A percentile compares a stretch with the other conserved stretches of the same genome.
Conservation (phyloP, 371 early-diverging fungal genomes). For the Mortierella sp. region DNA sequence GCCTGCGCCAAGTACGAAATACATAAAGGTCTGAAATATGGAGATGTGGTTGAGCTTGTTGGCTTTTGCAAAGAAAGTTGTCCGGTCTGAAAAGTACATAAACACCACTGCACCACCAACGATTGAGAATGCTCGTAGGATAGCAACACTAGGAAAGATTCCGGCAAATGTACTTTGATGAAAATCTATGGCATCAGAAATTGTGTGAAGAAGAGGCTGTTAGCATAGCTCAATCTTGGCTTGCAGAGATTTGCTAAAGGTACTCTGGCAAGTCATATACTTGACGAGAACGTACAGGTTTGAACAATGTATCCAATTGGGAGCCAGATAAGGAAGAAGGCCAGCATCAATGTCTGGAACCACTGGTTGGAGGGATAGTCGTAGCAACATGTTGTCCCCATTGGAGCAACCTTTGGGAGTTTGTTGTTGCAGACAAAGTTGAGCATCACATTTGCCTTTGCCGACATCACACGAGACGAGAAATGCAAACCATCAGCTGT, state of each 20-base stretch:
- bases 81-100: constrained; percentile 76
- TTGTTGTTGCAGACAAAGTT: constrained; percentile 72
- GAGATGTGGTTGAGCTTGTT: constrained; percentile 63
- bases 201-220: neutral
- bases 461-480: constrained; percentile 53
- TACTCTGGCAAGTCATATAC: too few relatives aligned
- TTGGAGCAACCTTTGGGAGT: constrained; percentile 57
- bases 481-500: constrained; percentile 76
- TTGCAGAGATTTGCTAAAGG: too few relatives aligned
- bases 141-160: constrained; percentile 50
- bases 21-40: constrained; percentile 57
- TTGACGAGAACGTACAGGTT: constrained; percentile 31
- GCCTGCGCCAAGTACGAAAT: constrained; percentile 58
- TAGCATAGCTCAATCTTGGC: neutral
- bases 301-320: constrained; percentile 55
- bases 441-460: constrained; percentile 67
- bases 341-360: constrained; percentile 56
- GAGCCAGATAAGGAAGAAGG: constrained; percentile 56
- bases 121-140: constrained; percentile 59
- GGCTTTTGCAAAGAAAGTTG: constrained; percentile 72
- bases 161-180: constrained; percentile 6
- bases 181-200: constrained; percentile 11
- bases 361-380: constrained; percentile 61
- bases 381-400: constrained; percentile 71
- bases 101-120: constrained; percentile 63